phyloP scores from a whole-genome alignment of 1,284 basidiomycete genomes.

The Malassezia cuniculi region DNA sequence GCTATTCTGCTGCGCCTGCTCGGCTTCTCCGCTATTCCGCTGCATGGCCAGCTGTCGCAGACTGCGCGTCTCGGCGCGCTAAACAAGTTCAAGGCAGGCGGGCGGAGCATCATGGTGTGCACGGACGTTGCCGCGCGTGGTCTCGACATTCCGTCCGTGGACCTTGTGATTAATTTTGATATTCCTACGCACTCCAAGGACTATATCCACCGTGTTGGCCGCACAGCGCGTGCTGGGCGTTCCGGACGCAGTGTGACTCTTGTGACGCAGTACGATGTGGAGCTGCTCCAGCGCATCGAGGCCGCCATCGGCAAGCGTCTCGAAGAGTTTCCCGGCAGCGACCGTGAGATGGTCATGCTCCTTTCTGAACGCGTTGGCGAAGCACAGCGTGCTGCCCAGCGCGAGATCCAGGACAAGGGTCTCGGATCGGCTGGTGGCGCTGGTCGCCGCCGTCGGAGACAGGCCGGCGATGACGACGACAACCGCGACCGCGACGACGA shows the following conservation, averaged over 20 bases:
- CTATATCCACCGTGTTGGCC: slow-evolving; percentile 95
- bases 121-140: slow-evolving; percentile 91
- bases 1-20: slow-evolving; percentile 78
- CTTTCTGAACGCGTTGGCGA: slow-evolving; percentile 80
- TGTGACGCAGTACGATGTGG: slow-evolving; percentile 96
- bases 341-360: slow-evolving; percentile 77
- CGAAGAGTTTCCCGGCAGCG: slow-evolving; percentile 68
- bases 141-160: slow-evolving; percentile 89
- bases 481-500: slow-evolving; percentile 44
- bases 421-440: slow-evolving; percentile 29
- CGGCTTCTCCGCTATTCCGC: slow-evolving; percentile 85
- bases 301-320: slow-evolving; percentile 78
- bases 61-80: slow-evolving; percentile 86
- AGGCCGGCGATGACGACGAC: slow-evolving; percentile 19
- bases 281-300: slow-evolving; percentile 77
- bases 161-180: slow-evolving; percentile 95
- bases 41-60: slow-evolving; percentile 90
- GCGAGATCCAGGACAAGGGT: slow-evolving; percentile 50
- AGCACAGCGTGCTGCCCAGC: slow-evolving; percentile 67
- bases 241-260: slow-evolving; percentile 90
- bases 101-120: slow-evolving; percentile 78
- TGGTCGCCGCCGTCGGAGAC: slow-evolving; percentile 31
- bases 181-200: slow-evolving; percentile 97
- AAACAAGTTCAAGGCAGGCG: slow-evolving; percentile 89
- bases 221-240: slow-evolving; percentile 89